These are phyloP conservation scores for Psilocybe cubensis DNA, from an alignment of 768 basidiomycete species.

Conservation along the genomic window DNA sequence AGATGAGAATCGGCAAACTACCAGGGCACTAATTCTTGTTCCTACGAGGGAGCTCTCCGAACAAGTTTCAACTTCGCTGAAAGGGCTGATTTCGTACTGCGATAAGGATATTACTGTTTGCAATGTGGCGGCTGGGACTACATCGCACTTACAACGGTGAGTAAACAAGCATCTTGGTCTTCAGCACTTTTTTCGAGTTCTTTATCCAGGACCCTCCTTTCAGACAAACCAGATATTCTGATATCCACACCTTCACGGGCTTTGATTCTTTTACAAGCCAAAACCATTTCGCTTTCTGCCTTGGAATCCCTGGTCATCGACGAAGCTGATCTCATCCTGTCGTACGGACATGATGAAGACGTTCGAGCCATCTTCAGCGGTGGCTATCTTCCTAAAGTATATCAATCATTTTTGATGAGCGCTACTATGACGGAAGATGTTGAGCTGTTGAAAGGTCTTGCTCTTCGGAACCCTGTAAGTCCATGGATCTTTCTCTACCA, in stretches of 20 bases:
- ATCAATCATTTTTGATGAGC: conserved; percentile 94
- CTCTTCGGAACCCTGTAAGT: conserved; percentile 85
- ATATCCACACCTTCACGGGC: conserved; percentile 43
- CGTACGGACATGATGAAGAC: conserved; percentile 95
- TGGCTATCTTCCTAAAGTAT: conserved; percentile 76
- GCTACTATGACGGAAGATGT: conserved; percentile 98
- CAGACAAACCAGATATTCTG: conserved; percentile 43
- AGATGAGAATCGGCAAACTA: conserved; percentile 52
- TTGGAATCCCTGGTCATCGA: conserved; percentile 93
- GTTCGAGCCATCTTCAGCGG: conserved; percentile 72
- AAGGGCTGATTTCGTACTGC: conserved; percentile 72
- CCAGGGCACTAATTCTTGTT: conserved; percentile 79
- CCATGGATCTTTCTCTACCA: not conserved
- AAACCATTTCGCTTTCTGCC: conserved; percentile 59
- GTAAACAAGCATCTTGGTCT: conserved; percentile 15
- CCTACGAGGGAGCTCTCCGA: conserved; percentile 94
- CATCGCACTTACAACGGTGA: conserved; percentile 75
- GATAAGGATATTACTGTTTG: conserved; percentile 71
- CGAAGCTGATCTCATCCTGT: conserved; percentile 95
- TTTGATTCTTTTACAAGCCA: conserved; percentile 37
- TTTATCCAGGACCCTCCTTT: conserved; percentile 35
- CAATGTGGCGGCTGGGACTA: conserved; percentile 78
- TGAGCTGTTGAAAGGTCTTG: conserved; percentile 85
- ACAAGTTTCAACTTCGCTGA: conserved; percentile 80
- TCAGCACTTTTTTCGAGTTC: not conserved